Evolutionary conservation across 2,329 filamentous ascomycete species (phyloP), one percentile per base, ranked within the genome.

Genomic region (Thelonectria blattea): DNA sequence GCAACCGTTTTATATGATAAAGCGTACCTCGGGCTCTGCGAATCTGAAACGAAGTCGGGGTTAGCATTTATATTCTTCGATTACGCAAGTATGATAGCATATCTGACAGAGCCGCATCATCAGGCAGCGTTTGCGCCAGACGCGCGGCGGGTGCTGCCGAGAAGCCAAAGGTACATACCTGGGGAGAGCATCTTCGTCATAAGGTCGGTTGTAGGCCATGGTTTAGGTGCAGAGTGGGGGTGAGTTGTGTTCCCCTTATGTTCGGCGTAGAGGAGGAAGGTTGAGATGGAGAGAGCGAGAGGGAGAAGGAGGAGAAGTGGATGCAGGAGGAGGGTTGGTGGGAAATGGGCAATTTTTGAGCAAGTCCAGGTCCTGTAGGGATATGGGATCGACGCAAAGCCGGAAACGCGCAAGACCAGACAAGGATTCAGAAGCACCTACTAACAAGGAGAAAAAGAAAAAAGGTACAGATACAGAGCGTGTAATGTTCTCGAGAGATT

Each of bases 141-240:
- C 46, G 54, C 39, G 52, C 20, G 15, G 53, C 46, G 37, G 42
- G 42, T 32, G 52, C 11, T 18, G 15, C 27, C 15, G 41, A 53
- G 52, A 58, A 18, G 56, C 32, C 78, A 67, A 61, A 60, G 63
- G 61, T 55, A 64, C 42, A 56, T 58, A 95, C 91, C 92, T 92
- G 74, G 94, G 94, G 65, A 99, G 87, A 74, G 93, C 91, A 81
- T 99, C 94, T 34, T 93, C 93, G 77, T 99, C 96, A 81, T 93
- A 95, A 57, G 90, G 87, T 76, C 88, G 88, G 79, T 96, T 96
- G 84, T 98, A 98, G 58, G 94, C 94, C 94, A 98, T 98, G 62
- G 22, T 63, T 48, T 52, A 60, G 58, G 30, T 42, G 55, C 43
- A 39, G 14, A 49, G 48, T 45, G 47, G 34, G 41, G 37, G 4